phyloP scores from a whole-genome alignment of 345 rosid genomes.

The Eucalyptus cloeziana region DNA sequence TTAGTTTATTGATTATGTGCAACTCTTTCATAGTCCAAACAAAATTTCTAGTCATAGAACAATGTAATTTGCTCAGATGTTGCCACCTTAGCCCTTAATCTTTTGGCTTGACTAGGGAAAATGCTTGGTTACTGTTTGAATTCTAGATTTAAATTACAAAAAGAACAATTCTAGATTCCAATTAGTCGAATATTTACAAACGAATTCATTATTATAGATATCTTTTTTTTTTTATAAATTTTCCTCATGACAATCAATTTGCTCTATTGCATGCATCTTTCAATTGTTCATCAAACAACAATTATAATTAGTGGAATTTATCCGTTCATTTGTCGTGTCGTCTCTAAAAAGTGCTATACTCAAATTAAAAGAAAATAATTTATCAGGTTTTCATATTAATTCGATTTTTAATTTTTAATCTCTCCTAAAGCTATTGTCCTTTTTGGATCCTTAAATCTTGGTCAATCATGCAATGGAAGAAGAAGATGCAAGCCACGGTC shows the following conservation, averaged over 20 bases:
- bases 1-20: background rate
- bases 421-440: background rate
- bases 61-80: background rate
- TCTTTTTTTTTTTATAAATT: background rate
- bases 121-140: background rate
- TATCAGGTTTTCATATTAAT: background rate
- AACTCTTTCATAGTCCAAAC: background rate
- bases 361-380: background rate
- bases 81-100: background rate
- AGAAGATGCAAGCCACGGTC: background rate
- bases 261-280: background rate
- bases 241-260: background rate
- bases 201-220: accelerated
- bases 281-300: background rate
- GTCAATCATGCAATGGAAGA: background rate
- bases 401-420: background rate
- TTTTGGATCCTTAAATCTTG: background rate
- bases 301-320: background rate
- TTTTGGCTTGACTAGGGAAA: accelerated
- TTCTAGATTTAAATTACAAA: background rate
- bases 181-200: background rate
- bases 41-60: background rate
- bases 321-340: background rate
- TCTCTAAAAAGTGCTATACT: background rate
- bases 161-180: background rate